phyloP scores from a whole-genome alignment of 129 eudicot species.

The Pittosporum tobira region DNA sequence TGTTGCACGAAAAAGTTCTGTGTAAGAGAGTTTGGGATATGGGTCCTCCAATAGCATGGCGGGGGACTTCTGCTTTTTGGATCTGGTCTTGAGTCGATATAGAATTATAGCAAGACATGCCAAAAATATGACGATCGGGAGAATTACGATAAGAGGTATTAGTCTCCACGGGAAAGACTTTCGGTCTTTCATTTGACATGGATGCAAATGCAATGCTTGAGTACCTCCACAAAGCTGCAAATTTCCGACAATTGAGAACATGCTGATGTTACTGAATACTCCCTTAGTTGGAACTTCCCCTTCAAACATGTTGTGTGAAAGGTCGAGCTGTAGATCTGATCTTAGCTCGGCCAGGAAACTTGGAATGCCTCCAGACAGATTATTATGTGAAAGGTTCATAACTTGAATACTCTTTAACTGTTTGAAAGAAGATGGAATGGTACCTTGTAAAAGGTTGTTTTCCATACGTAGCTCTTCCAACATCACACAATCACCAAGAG shows the following conservation, averaged over 20 bases:
- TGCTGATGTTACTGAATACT: too few species aligned
- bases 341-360: neutral
- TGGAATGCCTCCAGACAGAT: too few species aligned
- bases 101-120: neutral
- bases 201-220: too few species aligned
- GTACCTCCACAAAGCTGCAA: too few species aligned
- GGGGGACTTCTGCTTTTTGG: neutral
- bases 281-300: too few species aligned
- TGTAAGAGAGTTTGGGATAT: conserved; percentile 2
- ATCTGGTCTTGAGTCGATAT: neutral
- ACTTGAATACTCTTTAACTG: neutral
- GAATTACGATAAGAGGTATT: too few species aligned
- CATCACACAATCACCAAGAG: too few species aligned
- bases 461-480: neutral
- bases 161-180: too few species aligned
- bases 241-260: too few species aligned
- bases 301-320: too few species aligned
- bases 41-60: neutral
- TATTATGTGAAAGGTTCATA: neutral
- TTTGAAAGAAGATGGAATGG: neutral
- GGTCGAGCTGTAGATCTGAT: too few species aligned
- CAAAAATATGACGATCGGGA: neutral
- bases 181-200: too few species aligned
- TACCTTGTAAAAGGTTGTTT: neutral
- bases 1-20: conserved; percentile 10